Evolutionary conservation across 805 yeast species (phyloP), one percentile per base, ranked within the genome.

Genomic region (Pichia ethanolica): DNA sequence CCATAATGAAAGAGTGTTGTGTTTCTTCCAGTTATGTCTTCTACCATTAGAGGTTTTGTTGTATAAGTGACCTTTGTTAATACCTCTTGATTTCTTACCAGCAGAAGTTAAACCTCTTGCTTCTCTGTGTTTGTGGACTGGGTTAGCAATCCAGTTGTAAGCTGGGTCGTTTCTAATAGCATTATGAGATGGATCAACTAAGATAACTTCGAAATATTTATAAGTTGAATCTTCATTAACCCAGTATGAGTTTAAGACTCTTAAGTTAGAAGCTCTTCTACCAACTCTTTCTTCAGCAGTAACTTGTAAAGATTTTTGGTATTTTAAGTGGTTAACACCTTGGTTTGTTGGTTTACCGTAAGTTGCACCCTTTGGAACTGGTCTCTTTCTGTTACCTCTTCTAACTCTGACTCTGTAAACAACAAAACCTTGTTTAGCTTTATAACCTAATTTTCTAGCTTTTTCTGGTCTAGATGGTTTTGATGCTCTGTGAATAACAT

Each of bases 331-430:
- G 82, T 82, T 83, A 65, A 93, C 93, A 88, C 99, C 99, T 81
- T 89, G 96, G 95, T 93, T 93, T 82, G 99, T 93, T 85, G 99
- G 99, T 87, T 93, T 93, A 88, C 99, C 99, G 85, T 93, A 91
- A 74, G 98, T 93, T 71, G 97, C 98, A 88, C 99, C 99, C 93
- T 93, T 93, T 81, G 95, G 89, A 69, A 86, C 97, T 69, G 97
- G 97, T 81, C 96, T 89, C 97, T 93, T 93, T 87, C 99, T 90
- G 83, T 91, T 91, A 83, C 99, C 99, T 80, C 99, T 88, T 81
- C 98, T 89, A 70, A 93, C 98, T 79, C 99, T 89, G 77, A 91
- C 79, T 78, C 99, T 86, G 97, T 79, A 93, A 83, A 93, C 82
- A 64, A 87, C 97, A 74, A 88, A 93, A 68, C 99, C 99, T 83